Evolutionary conservation across 2,329 filamentous ascomycete species (phyloP).

Genomic region (Stemphylium lycopersici): DNA sequence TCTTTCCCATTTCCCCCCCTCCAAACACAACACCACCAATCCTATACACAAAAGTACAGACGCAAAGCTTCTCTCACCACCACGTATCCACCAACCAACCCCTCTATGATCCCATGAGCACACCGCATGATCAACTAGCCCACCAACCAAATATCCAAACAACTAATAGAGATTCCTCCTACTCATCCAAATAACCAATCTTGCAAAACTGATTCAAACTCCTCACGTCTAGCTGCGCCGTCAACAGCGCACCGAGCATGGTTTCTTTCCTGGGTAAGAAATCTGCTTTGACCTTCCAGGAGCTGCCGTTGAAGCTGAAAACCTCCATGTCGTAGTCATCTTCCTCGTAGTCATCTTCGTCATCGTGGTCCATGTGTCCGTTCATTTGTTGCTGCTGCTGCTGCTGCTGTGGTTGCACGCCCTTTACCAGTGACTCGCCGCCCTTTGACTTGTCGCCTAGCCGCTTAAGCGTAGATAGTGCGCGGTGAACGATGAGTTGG

Average conservation of each 20-base stretch:
- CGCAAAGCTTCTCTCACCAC: too few species aligned
- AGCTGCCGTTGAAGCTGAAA: slow-evolving; percentile 37
- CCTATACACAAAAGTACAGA: too few species aligned
- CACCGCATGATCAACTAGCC: too few species aligned
- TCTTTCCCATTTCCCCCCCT: too few species aligned
- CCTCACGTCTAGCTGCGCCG: slow-evolving; percentile 51
- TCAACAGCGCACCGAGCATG: slow-evolving; percentile 55
- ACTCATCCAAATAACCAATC: slow-evolving; percentile 46
- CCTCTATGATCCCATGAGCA: too few species aligned
- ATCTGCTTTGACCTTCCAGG: slow-evolving; percentile 48
- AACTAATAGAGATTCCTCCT: neutral
- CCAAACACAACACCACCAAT: too few species aligned
- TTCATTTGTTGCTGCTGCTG: slow-evolving; percentile 14
- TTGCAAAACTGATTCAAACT: slow-evolving; percentile 51
- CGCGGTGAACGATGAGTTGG: slow-evolving; percentile 52
- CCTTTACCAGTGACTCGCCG: slow-evolving; percentile 41
- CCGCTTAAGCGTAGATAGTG: slow-evolving; percentile 54
- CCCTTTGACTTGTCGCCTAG: slow-evolving; percentile 54
- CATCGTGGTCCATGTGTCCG: slow-evolving; percentile 29
- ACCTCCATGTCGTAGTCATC: slow-evolving; percentile 45
- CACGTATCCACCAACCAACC: too few species aligned
- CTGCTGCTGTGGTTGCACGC: slow-evolving; percentile 10
- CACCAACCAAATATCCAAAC: neutral
- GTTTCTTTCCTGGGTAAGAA: slow-evolving; percentile 54
- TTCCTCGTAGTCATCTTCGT: slow-evolving; percentile 33